These are phyloP conservation scores for Apophysomyces variabilis DNA, from an alignment of 371 early-diverging fungal genomes.

Conservation along the genomic window DNA sequence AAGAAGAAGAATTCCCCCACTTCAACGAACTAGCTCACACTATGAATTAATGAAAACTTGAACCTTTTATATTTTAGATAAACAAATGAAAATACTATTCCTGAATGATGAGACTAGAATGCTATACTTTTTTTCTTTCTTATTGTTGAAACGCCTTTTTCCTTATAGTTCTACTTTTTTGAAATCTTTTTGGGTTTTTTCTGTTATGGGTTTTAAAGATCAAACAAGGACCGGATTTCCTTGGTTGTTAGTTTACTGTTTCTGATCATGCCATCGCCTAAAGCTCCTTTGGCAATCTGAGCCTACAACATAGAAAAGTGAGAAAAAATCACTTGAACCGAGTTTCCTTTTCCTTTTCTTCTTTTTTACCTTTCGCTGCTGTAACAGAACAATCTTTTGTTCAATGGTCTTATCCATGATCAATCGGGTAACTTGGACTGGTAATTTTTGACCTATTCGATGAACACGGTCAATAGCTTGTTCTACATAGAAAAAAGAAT, in stretches of 20 bases:
- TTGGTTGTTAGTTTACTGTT: conserved; percentile 42
- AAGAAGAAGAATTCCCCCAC: neutral
- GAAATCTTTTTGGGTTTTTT: too few species aligned
- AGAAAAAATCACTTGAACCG: neutral
- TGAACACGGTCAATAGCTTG: conserved; percentile 92
- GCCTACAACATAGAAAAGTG: conserved; percentile 30
- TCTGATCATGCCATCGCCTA: conserved; percentile 46
- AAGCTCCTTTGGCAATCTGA: conserved; percentile 45
- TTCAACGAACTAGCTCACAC: neutral
- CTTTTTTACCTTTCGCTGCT: conserved; percentile 49
- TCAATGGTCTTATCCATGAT: conserved; percentile 65
- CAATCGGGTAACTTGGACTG: conserved; percentile 64
- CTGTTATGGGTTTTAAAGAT: conserved; percentile 17
- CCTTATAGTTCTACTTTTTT: neutral
- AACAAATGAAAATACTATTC: neutral
- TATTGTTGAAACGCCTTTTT: neutral
- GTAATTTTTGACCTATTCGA: conserved; percentile 78
- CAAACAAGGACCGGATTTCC: conserved; percentile 50
- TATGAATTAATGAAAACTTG: neutral
- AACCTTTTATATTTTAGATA: too few species aligned
- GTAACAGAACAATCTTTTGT: conserved; percentile 61
- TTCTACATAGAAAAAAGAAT: conserved; percentile 28
- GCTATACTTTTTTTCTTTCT: neutral
- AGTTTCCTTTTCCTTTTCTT: neutral
- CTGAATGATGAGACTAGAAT: neutral